These are phyloP conservation scores for Peronospora destructor DNA, from an alignment of 352 stramenopile species.

Conservation along the genomic window DNA sequence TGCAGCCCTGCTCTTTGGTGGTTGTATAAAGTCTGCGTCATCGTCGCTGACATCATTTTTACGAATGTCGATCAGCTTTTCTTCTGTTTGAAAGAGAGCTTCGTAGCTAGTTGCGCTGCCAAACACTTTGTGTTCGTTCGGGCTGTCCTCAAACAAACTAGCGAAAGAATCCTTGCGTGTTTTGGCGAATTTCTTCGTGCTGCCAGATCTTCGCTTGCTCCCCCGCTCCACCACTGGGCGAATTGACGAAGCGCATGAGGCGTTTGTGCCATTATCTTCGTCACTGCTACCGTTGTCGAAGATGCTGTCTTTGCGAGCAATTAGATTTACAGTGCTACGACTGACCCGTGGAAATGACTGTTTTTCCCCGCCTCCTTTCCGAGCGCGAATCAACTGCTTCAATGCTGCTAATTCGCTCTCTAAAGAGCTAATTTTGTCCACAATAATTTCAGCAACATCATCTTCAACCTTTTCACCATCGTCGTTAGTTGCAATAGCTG, in stretches of 20 bases:
- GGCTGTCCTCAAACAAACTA: constrained; percentile 58
- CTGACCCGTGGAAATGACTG: not conserved
- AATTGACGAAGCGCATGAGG: constrained; percentile 10
- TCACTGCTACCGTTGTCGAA: constrained; percentile 62
- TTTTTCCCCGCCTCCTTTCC: constrained; percentile 25
- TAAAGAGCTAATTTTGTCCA: constrained; percentile 73
- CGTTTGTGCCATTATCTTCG: constrained; percentile 25
- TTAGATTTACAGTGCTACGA: constrained; percentile 8
- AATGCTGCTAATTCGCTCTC: constrained; percentile 57
- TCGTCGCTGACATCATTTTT: constrained; percentile 21
- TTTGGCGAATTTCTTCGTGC: constrained; percentile 19
- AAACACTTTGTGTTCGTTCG: constrained; percentile 19
- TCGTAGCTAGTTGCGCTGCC: constrained; percentile 42
- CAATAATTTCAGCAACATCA: constrained; percentile 62
- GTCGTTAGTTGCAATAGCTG: not conserved
- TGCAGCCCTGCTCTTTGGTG: not conserved
- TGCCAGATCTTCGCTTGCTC: constrained; percentile 16
- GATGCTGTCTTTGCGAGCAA: constrained; percentile 58
- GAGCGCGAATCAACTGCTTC: constrained; percentile 59
- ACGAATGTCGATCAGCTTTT: constrained; percentile 2
- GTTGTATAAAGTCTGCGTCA: constrained; percentile 9
- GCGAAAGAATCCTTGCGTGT: constrained; percentile 68
- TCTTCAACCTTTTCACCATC: constrained; percentile 22
- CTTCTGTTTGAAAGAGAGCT: constrained; percentile 37
- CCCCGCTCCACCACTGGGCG: constrained; percentile 1